phyloP scores from a whole-genome alignment of 495 filamentous ascomycete species.

The Melanomma pulvis-pyrius region DNA sequence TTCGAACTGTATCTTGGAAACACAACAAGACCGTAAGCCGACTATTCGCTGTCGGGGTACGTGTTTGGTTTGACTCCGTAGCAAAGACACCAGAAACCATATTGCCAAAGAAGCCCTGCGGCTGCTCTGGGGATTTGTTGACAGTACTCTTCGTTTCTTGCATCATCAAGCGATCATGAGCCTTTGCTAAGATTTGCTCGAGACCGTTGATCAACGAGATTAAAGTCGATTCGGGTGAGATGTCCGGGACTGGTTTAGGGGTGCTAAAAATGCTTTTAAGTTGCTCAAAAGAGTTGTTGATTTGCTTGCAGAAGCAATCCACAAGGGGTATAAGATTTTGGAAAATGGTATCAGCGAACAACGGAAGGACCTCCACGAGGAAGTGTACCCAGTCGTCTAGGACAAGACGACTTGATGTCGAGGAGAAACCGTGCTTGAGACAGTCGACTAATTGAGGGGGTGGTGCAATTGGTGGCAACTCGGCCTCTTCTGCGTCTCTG shows the following conservation, averaged over 20 bases:
- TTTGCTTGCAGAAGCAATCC: constrained; percentile 80
- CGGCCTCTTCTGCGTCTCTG: constrained; percentile 20
- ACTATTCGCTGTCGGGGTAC: constrained; percentile 85
- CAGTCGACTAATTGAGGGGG: constrained; percentile 78
- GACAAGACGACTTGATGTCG: constrained; percentile 70
- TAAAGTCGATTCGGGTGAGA: constrained; percentile 65
- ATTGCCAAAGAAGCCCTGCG: constrained; percentile 92
- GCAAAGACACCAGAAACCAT: constrained; percentile 94
- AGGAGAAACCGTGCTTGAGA: constrained; percentile 78
- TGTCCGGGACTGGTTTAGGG: constrained; percentile 29
- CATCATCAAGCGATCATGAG: constrained; percentile 77
- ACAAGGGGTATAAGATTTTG: constrained; percentile 88
- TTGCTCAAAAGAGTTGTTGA: constrained; percentile 66
- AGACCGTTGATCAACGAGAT: constrained; percentile 84
- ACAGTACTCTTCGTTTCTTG: constrained; percentile 71
- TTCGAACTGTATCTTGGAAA: constrained; percentile 90
- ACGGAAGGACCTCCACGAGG: constrained; percentile 78
- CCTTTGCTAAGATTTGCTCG: constrained; percentile 84
- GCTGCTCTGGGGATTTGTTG: constrained; percentile 78
- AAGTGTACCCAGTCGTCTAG: constrained; percentile 91
- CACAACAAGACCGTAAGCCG: constrained; percentile 91
- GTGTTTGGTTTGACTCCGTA: constrained; percentile 71
- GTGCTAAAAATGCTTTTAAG: constrained; percentile 61
- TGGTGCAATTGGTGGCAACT: constrained; percentile 47
- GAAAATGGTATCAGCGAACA: constrained; percentile 81